Conservation (phyloP, 2,329 filamentous ascomycete species). For the Verticillium longisporum region DNA sequence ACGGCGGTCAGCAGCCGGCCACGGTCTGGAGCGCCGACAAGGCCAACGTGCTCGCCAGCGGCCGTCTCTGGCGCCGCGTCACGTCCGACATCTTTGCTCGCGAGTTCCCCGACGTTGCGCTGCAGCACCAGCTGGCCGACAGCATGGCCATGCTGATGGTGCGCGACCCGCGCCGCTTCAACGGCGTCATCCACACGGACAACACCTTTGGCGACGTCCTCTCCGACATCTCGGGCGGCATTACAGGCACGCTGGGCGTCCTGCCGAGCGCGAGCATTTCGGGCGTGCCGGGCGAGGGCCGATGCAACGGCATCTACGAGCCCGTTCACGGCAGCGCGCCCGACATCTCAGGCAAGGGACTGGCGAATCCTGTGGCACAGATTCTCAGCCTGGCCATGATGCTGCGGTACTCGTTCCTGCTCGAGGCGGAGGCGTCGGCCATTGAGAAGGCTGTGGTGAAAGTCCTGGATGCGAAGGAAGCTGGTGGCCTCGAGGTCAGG, state of each 20-base stretch:
- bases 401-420: conserved; percentile 53
- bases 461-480: conserved; percentile 48
- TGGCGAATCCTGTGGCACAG: conserved; percentile 67
- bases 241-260: conserved; percentile 36
- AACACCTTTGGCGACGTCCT: conserved; percentile 43
- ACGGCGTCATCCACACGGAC: conserved; percentile 39
- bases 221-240: conserved; percentile 36
- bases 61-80: conserved; percentile 39
- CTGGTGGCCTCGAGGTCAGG: conserved; percentile 39
- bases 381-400: conserved; percentile 69
- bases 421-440: conserved; percentile 37
- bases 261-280: conserved; percentile 37
- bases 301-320: conserved; percentile 67
- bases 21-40: conserved; percentile 43
- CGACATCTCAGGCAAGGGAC: conserved; percentile 65
- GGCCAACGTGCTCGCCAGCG: conserved; percentile 44
- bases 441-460: conserved; percentile 12
- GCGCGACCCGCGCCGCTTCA: conserved; percentile 35
- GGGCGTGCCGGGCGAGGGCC: conserved; percentile 29
- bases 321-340: conserved; percentile 50
- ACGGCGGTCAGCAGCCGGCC: conserved; percentile 22
- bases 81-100: conserved; percentile 30
- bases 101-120: conserved; percentile 34
- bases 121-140: conserved; percentile 39
- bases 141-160: conserved; percentile 42